Conservation (phyloP, 1,284 basidiomycete species). For the Tilletia indica region DNA sequence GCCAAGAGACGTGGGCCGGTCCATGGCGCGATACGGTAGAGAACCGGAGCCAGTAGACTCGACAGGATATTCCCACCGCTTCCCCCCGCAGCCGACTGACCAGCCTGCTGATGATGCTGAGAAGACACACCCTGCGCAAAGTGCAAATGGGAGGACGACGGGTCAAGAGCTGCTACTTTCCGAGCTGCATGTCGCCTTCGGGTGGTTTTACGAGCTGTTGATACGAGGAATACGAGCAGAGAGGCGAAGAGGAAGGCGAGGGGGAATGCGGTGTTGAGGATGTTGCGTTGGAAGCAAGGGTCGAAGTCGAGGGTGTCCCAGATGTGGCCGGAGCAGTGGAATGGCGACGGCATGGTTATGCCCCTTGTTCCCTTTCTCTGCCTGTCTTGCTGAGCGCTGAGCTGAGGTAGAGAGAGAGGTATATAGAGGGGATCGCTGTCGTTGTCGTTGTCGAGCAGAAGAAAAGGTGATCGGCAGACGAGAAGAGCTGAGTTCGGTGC, state of each 20-base stretch:
- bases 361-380: neutral
- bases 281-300: conserved; percentile 17
- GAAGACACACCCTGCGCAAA: neutral
- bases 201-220: neutral
- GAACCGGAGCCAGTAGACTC: neutral
- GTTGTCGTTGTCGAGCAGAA: too few relatives aligned
- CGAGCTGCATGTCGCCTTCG: conserved; percentile 10
- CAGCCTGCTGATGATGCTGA: neutral
- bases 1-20: neutral
- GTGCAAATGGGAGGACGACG: neutral
- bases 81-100: neutral
- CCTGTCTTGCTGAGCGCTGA: too few relatives aligned
- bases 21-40: conserved; percentile 7
- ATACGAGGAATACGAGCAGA: conserved; percentile 26
- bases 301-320: conserved; percentile 16
- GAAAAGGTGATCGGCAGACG: too few relatives aligned
- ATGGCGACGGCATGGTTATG: neutral
- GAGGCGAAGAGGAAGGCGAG: conserved; percentile 29
- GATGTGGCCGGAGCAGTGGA: neutral
- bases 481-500: too few relatives aligned
- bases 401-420: too few relatives aligned
- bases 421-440: too few relatives aligned
- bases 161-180: conserved; percentile 10
- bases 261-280: conserved; percentile 24
- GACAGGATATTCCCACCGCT: neutral